Evolutionary conservation across 768 basidiomycete species (phyloP).

Genomic region (Phanerodontia chrysosporium): DNA sequence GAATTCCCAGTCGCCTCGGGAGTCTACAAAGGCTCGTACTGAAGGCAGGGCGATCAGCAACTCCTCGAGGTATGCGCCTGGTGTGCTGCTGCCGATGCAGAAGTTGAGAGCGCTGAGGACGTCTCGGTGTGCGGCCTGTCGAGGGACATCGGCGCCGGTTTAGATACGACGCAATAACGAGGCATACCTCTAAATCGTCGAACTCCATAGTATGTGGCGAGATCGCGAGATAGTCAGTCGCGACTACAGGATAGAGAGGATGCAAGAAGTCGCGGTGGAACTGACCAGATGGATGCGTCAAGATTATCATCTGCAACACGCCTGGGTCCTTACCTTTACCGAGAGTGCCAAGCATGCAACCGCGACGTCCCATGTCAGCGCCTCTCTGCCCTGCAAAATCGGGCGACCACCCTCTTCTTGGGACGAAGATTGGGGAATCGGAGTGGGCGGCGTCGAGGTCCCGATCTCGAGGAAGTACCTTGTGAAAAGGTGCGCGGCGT

Average conservation of each 20-base stretch:
- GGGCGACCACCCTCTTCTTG: slow-evolving; percentile 5
- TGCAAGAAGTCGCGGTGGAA: slow-evolving; percentile 59
- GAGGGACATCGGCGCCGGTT: neutral
- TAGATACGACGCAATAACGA: neutral
- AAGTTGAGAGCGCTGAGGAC: slow-evolving; percentile 45
- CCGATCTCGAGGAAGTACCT: slow-evolving; percentile 48
- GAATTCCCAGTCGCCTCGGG: slow-evolving; percentile 41
- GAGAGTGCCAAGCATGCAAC: slow-evolving; percentile 56
- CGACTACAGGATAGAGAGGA: slow-evolving; percentile 50
- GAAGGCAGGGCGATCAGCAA: slow-evolving; percentile 53
- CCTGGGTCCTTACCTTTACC: slow-evolving; percentile 44
- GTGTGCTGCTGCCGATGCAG: slow-evolving; percentile 47
- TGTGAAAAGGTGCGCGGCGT: slow-evolving; percentile 57
- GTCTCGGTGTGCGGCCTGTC: slow-evolving; percentile 53
- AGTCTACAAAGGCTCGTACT: slow-evolving; percentile 37
- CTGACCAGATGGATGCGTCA: slow-evolving; percentile 27
- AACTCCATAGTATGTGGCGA: slow-evolving; percentile 43
- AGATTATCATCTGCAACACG: neutral
- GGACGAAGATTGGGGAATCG: neutral
- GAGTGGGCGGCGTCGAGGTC: slow-evolving; percentile 11
- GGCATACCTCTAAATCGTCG: slow-evolving; percentile 52
- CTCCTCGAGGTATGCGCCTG: slow-evolving; percentile 48
- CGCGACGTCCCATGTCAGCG: slow-evolving; percentile 54
- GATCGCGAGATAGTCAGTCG: slow-evolving; percentile 45
- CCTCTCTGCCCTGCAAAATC: slow-evolving; percentile 14